Percentiles rank a stretch among this genome's conserved stretches.
These are phyloP conservation scores for Apodospora peruviana DNA, from an alignment of 495 filamentous ascomycete species.

Conservation along the genomic window DNA sequence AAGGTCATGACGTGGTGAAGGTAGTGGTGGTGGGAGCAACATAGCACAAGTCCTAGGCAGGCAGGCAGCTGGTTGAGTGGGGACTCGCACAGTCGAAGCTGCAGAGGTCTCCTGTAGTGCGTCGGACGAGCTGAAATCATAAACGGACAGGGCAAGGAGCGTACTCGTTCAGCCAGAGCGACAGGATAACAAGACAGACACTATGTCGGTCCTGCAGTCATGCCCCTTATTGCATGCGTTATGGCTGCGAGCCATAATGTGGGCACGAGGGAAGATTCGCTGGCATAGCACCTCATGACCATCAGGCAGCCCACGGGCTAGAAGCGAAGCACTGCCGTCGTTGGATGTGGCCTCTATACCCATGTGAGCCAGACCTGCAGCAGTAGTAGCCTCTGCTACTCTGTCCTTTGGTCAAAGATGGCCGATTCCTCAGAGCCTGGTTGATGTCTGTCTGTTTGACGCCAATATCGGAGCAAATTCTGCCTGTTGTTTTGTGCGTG, in stretches of 20 bases:
- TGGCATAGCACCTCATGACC: constrained; percentile 13
- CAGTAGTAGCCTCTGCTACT: background rate
- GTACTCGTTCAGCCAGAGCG: no score
- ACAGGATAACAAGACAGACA: no score
- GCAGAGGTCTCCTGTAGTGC: no score
- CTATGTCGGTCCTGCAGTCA: constrained; percentile 4
- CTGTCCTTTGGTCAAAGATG: constrained; percentile 4
- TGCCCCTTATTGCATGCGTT: constrained; percentile 17
- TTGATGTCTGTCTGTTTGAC: no score
- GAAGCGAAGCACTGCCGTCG: background rate
- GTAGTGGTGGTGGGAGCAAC: no score
- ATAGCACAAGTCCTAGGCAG: no score
- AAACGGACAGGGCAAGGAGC: no score
- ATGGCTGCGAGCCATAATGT: constrained; percentile 7
- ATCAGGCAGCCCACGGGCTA: background rate
- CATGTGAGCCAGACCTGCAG: background rate
- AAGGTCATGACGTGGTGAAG: no score
- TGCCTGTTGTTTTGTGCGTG: constrained; percentile 13
- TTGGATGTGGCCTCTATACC: background rate
- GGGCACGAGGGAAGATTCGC: background rate
- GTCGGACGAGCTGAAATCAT: no score
- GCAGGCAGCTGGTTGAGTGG: no score
- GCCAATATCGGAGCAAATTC: constrained; percentile 21
- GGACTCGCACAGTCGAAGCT: no score
- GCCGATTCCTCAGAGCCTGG: no score